Percentiles rank a stretch among this genome's conserved stretches.
Conservation (phyloP, 176 grass and related monocot species). For the Musa troglodytarum region DNA sequence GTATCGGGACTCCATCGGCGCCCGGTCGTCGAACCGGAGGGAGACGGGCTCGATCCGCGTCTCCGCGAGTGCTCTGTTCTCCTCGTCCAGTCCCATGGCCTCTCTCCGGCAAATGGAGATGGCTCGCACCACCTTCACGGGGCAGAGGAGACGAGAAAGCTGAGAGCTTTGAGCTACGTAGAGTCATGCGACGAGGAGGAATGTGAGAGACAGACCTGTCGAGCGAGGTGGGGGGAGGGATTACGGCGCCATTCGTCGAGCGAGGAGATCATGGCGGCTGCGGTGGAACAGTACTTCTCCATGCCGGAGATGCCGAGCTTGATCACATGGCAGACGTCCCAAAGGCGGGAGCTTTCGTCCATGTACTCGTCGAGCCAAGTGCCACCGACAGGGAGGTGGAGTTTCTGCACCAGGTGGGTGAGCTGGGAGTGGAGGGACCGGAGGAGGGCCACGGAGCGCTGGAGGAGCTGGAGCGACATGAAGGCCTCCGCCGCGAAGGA, state of each 20-base stretch:
- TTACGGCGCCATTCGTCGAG: conserved; percentile 6
- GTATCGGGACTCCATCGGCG: neutral
- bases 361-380: conserved; percentile 22
- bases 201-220: neutral
- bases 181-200: neutral
- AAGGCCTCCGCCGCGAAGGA: conserved; percentile 13
- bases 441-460: conserved; percentile 3
- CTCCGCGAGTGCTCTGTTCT: conserved; percentile 6
- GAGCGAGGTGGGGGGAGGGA: conserved; percentile 10
- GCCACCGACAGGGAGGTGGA: conserved; percentile 15
- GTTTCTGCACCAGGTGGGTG: conserved; percentile 16
- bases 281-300: conserved; percentile 11
- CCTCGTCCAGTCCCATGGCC: conserved; percentile 8
- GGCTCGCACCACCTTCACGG: neutral
- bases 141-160: neutral
- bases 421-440: conserved; percentile 20
- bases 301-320: conserved; percentile 17
- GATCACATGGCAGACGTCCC: conserved; percentile 15
- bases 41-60: conserved; percentile 5
- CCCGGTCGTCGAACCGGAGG: conserved; percentile 9
- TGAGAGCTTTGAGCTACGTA: neutral
- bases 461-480: conserved; percentile 19
- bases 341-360: conserved; percentile 17
- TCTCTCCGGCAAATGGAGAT: conserved; percentile 12
- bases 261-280: conserved; percentile 2